Evolutionary conservation across 345 rosid species (phyloP).

Genomic region (Camelina neglecta): DNA sequence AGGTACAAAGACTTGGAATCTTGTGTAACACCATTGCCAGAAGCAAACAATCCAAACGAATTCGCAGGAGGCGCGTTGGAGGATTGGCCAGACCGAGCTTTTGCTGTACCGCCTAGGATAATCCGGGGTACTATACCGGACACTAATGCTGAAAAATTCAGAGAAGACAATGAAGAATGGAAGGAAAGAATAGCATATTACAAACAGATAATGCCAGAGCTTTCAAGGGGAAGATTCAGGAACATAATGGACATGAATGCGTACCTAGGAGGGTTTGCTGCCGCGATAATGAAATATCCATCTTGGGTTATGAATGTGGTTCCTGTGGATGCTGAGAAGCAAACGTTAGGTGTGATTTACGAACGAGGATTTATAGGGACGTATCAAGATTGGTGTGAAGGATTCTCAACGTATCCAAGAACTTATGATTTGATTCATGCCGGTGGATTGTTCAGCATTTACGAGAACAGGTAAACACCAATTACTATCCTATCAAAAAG

Average conservation of each 20-base stretch:
- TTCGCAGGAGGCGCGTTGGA: slow-evolving; percentile 82
- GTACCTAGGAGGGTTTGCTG: slow-evolving; percentile 89
- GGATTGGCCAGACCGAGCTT: slow-evolving; percentile 90
- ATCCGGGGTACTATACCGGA: slow-evolving; percentile 68
- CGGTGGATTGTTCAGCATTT: slow-evolving; percentile 69
- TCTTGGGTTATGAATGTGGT: slow-evolving; percentile 97
- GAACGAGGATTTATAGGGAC: slow-evolving; percentile 88
- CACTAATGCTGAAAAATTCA: slow-evolving; percentile 59
- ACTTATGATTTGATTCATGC: slow-evolving; percentile 97
- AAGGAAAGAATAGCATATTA: slow-evolving; percentile 68
- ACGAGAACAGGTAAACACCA: slow-evolving; percentile 72
- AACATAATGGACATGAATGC: slow-evolving; percentile 99
- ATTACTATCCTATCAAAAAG: too few species aligned
- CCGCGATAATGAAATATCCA: slow-evolving; percentile 67
- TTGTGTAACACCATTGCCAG: slow-evolving; percentile 87
- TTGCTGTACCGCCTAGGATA: slow-evolving; percentile 84
- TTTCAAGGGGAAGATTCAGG: slow-evolving; percentile 70
- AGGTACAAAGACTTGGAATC: slow-evolving; percentile 86
- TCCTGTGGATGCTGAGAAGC: slow-evolving; percentile 64
- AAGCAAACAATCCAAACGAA: slow-evolving; percentile 68
- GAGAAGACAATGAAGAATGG: slow-evolving; percentile 77
- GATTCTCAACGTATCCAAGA: slow-evolving; percentile 96
- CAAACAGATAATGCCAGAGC: slow-evolving; percentile 56
- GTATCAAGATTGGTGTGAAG: slow-evolving; percentile 98
- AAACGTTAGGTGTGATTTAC: slow-evolving; percentile 78